These are phyloP conservation scores for Mycena pura DNA, from an alignment of 768 basidiomycete species.

Conservation along the genomic window DNA sequence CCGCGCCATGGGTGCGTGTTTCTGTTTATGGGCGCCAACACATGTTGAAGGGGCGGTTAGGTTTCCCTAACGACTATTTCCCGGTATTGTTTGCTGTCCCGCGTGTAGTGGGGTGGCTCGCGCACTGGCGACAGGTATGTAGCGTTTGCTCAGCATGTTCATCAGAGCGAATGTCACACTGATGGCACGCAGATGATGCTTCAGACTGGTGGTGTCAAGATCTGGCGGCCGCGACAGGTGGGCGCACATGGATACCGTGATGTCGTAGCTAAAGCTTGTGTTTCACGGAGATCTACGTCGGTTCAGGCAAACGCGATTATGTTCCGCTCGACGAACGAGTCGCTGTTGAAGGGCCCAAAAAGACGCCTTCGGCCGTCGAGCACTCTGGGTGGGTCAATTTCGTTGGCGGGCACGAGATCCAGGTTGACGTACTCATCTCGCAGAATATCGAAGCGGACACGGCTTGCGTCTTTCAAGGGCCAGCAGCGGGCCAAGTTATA, in stretches of 20 bases:
- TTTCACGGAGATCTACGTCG: constrained; percentile 80
- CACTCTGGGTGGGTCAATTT: constrained; percentile 75
- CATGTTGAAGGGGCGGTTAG: constrained; percentile 42
- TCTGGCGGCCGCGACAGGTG: constrained; percentile 90
- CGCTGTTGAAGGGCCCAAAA: constrained; percentile 58
- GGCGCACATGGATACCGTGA: constrained; percentile 25
- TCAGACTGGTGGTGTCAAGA: constrained; percentile 87
- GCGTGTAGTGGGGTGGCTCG: constrained; percentile 91
- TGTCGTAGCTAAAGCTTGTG: constrained; percentile 2
- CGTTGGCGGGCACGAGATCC: constrained; percentile 23
- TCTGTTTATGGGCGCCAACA: neutral
- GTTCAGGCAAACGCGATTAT: constrained; percentile 76
- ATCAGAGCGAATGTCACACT: constrained; percentile 8
- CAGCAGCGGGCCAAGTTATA: constrained; percentile 55
- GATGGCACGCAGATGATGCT: constrained; percentile 78
- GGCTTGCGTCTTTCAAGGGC: constrained; percentile 66
- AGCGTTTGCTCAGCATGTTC: neutral
- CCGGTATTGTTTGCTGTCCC: constrained; percentile 93
- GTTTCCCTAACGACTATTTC: constrained; percentile 94
- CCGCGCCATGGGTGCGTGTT: constrained; percentile 80
- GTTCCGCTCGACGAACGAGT: constrained; percentile 67
- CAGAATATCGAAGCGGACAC: constrained; percentile 74
- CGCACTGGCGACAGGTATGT: constrained; percentile 88
- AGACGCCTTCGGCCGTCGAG: constrained; percentile 65
- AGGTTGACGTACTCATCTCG: constrained; percentile 47